Evolutionary conservation across 352 stramenopile species (phyloP).

Genomic region (Pythium dissotocum): DNA sequence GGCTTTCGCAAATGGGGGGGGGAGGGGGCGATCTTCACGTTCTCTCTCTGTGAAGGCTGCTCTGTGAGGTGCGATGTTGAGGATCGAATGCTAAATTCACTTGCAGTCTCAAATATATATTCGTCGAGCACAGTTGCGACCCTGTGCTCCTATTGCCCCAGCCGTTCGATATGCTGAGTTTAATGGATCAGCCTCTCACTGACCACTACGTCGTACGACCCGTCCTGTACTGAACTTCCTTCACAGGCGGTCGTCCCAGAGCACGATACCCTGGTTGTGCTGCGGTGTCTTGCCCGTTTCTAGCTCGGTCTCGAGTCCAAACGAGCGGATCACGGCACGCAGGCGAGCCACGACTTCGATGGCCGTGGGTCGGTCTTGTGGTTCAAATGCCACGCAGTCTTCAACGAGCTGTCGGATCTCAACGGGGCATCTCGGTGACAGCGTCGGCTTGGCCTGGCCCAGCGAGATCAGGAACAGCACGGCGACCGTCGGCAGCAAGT

Average conservation of each 20-base stretch:
- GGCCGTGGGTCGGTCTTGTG: constrained; percentile 14
- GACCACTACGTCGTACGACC: no score
- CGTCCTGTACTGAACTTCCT: background rate
- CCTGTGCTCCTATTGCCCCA: no score
- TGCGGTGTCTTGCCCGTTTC: constrained; percentile 10
- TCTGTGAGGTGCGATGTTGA: no score
- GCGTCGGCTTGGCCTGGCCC: constrained; percentile 16
- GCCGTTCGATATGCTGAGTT: no score
- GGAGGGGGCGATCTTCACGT: no score
- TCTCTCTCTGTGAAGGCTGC: no score
- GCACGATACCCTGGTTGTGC: constrained; percentile 12
- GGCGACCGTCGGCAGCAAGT: constrained; percentile 13
- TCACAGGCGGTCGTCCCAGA: constrained; percentile 10
- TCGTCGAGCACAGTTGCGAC: no score
- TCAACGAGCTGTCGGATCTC: constrained; percentile 21
- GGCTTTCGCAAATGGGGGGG: no score
- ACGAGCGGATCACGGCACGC: constrained; percentile 17
- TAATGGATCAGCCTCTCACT: background rate
- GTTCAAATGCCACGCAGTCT: constrained; percentile 21
- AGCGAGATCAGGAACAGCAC: constrained; percentile 17
- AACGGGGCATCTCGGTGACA: constrained; percentile 15
- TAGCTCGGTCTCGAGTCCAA: constrained; percentile 14
- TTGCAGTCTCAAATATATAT: no score
- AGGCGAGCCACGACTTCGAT: constrained; percentile 23
- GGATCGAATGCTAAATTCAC: no score